These are phyloP conservation scores for Penicillium sp. DNA, from an alignment of 2,329 filamentous ascomycete genomes.

Conservation along the genomic window DNA sequence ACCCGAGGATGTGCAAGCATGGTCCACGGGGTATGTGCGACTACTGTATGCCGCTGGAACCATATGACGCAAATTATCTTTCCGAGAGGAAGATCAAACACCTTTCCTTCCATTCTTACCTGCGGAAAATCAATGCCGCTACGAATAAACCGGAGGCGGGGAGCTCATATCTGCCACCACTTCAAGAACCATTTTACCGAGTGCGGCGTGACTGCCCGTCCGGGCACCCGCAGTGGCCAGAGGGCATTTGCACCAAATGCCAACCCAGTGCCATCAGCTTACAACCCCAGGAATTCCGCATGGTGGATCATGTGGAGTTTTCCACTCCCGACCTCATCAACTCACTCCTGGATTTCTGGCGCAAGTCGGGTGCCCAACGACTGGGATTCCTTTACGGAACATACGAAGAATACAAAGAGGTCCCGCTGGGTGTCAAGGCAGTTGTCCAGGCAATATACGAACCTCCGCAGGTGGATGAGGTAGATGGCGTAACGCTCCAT, in stretches of 20 bases:
- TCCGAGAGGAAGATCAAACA: slow-evolving; percentile 98
- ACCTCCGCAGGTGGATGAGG: slow-evolving; percentile 81
- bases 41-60: slow-evolving; percentile 95
- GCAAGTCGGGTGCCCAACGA: slow-evolving; percentile 75
- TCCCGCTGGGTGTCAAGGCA: slow-evolving; percentile 90
- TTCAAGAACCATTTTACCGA: slow-evolving; percentile 87
- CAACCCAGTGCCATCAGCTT: slow-evolving; percentile 95
- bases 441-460: slow-evolving; percentile 97
- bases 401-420: slow-evolving; percentile 85
- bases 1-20: slow-evolving; percentile 87
- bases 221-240: slow-evolving; percentile 88
- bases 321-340: slow-evolving; percentile 79
- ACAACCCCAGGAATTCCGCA: slow-evolving; percentile 88
- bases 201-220: slow-evolving; percentile 86
- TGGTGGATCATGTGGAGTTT: slow-evolving; percentile 98
- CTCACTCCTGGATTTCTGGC: slow-evolving; percentile 86
- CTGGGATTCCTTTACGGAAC: slow-evolving; percentile 87
- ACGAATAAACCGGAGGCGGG: slow-evolving; percentile 95
- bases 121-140: slow-evolving; percentile 90
- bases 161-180: slow-evolving; percentile 90
- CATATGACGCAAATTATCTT: slow-evolving; percentile 83
- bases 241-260: slow-evolving; percentile 96
- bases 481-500: slow-evolving; percentile 79
- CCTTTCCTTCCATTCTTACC: slow-evolving; percentile 87
- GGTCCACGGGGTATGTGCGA: slow-evolving; percentile 98